These are phyloP conservation scores for Omphalotus olearius DNA, from an alignment of 1,284 basidiomycete genomes.

Conservation along the genomic window DNA sequence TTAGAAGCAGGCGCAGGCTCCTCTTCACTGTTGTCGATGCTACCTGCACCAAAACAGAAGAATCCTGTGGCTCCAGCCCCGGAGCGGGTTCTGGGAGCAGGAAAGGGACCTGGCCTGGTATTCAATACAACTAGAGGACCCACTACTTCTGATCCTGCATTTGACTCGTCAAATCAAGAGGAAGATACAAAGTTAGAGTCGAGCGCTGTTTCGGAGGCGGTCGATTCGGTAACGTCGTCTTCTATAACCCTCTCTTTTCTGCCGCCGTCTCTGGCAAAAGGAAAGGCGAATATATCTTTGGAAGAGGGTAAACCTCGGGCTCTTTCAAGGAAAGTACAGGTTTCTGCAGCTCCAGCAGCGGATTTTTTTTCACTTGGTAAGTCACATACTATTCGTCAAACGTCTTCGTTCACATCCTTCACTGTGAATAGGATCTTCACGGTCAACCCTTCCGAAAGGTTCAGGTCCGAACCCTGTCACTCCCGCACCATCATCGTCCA, in stretches of 20 bases:
- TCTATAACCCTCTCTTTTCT: slow-evolving; percentile 42
- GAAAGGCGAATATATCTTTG: slow-evolving; percentile 55
- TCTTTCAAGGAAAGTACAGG: slow-evolving; percentile 14
- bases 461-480: slow-evolving; percentile 20
- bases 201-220: slow-evolving; percentile 10
- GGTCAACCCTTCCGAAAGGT: slow-evolving; percentile 4
- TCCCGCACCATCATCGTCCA: slow-evolving; percentile 21
- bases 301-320: slow-evolving; percentile 42
- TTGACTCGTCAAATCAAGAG: slow-evolving; percentile 11
- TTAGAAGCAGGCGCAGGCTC: slow-evolving; percentile 51
- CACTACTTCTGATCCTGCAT: slow-evolving; percentile 10
- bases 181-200: slow-evolving; percentile 17
- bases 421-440: slow-evolving; percentile 11
- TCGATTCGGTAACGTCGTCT: slow-evolving; percentile 13
- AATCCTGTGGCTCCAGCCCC: slow-evolving; percentile 36
- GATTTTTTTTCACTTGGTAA: slow-evolving; percentile 39
- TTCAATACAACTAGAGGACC: slow-evolving; percentile 38
- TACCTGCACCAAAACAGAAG: slow-evolving; percentile 69
- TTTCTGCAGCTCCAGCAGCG: slow-evolving; percentile 35
- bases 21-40: slow-evolving; percentile 67
- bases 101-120: slow-evolving; percentile 53
- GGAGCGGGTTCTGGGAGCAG: slow-evolving; percentile 61
- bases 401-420: neutral
- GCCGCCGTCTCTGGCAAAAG: slow-evolving; percentile 54
- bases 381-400: neutral